Conservation (phyloP, 176 grass and related monocot genomes). For the Cenchrus purpureus region DNA sequence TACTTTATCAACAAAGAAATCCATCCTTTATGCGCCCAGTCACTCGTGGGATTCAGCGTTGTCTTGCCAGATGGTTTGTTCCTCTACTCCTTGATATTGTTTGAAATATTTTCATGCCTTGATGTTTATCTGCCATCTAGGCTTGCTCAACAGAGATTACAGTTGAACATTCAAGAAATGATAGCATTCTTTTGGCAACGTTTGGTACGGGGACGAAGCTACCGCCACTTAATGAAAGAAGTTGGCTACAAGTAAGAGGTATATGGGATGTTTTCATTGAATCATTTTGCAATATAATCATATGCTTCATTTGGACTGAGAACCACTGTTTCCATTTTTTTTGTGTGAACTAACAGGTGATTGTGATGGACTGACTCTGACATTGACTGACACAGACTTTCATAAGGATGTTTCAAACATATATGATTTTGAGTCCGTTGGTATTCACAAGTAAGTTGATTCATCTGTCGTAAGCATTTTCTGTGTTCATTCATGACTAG, state of each 20-base stretch:
- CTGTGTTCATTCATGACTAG: slow-evolving; percentile 17
- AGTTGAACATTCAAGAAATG: slow-evolving; percentile 68
- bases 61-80: slow-evolving; percentile 89
- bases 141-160: slow-evolving; percentile 88
- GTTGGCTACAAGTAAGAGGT: slow-evolving; percentile 81
- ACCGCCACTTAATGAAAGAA: slow-evolving; percentile 96
- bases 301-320: slow-evolving; percentile 8
- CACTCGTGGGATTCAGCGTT: slow-evolving; percentile 81
- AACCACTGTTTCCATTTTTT: slow-evolving; percentile 19
- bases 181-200: slow-evolving; percentile 77
- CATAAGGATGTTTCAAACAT: slow-evolving; percentile 27
- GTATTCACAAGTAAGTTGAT: slow-evolving; percentile 44
- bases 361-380: slow-evolving; percentile 24
- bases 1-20: slow-evolving; percentile 91
- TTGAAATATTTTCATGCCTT: slow-evolving; percentile 9
- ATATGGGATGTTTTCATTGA: slow-evolving; percentile 9
- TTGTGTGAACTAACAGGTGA: slow-evolving; percentile 16
- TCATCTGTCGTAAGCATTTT: slow-evolving; percentile 15
- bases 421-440: slow-evolving; percentile 17
- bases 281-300: slow-evolving; percentile 11
- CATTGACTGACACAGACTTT: background rate
- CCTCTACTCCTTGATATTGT: slow-evolving; percentile 21
- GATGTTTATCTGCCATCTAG: slow-evolving; percentile 43
- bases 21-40: slow-evolving; percentile 88
- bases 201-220: slow-evolving; percentile 76